Conservation (phyloP, 192 early-diverging fungal species). For the Rhizophagus sp. region DNA sequence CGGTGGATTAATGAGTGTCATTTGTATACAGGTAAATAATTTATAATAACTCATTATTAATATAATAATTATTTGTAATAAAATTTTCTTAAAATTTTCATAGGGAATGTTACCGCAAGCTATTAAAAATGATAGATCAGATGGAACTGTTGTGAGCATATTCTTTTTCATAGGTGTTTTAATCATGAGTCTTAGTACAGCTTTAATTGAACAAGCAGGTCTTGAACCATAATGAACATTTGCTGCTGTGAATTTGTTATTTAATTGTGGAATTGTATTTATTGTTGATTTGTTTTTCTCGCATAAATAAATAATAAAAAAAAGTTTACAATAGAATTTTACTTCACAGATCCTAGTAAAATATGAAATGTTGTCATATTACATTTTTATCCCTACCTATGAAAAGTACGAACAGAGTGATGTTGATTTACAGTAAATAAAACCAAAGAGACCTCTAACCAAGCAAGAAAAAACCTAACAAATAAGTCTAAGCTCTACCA, state of each 20-base stretch:
- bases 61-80: background rate
- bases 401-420: too few relatives aligned
- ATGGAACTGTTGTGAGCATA: background rate
- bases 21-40: conserved; percentile 12
- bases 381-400: too few relatives aligned
- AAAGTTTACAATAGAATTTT: too few relatives aligned
- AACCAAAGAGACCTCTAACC: too few relatives aligned
- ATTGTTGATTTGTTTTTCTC: too few relatives aligned
- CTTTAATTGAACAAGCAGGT: conserved; percentile 9
- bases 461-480: too few relatives aligned
- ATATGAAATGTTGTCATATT: too few relatives aligned
- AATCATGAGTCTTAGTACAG: conserved; percentile 11
- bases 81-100: background rate
- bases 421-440: too few relatives aligned
- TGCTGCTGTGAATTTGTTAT: background rate
- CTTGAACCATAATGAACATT: background rate
- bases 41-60: background rate
- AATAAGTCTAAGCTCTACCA: too few relatives aligned
- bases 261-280: too few relatives aligned
- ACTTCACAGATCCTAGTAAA: too few relatives aligned
- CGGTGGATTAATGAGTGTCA: conserved; percentile 21
- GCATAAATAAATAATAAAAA: too few relatives aligned
- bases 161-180: conserved; percentile 28
- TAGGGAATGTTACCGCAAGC: conserved; percentile 28
- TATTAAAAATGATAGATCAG: conserved; percentile 14